phyloP scores from a whole-genome alignment of 768 basidiomycete genomes.

The Serendipita indica region DNA sequence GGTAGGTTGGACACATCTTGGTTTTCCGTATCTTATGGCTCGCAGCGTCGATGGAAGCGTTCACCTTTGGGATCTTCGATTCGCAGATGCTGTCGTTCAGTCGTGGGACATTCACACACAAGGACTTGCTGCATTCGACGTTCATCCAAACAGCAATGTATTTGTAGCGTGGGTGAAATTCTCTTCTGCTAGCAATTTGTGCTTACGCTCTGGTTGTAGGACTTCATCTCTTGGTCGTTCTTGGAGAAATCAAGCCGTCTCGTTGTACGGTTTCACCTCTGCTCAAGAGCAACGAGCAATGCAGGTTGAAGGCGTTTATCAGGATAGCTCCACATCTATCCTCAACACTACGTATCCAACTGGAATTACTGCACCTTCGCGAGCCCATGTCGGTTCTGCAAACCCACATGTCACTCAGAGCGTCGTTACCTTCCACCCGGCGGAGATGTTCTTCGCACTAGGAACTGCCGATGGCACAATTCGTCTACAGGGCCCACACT shows the following conservation, averaged over 20 bases:
- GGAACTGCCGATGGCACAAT: constrained; percentile 54
- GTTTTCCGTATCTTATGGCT: neutral
- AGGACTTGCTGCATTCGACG: constrained; percentile 74
- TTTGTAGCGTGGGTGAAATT: constrained; percentile 64
- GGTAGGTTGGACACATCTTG: constrained; percentile 33
- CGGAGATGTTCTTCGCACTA: constrained; percentile 68
- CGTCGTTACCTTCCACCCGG: constrained; percentile 66
- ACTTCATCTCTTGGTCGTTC: constrained; percentile 45
- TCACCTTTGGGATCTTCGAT: constrained; percentile 80
- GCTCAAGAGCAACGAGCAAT: constrained; percentile 35
- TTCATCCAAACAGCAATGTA: constrained; percentile 68
- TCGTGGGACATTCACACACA: constrained; percentile 50
- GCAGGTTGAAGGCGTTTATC: constrained; percentile 14
- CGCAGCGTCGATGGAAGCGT: constrained; percentile 76
- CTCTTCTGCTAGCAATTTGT: neutral
- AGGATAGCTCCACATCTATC: constrained; percentile 6
- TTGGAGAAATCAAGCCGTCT: constrained; percentile 21
- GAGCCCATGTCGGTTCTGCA: neutral
- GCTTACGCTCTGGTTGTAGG: constrained; percentile 37
- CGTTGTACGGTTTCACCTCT: constrained; percentile 32
- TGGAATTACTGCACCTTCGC: neutral
- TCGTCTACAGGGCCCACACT: constrained; percentile 12
- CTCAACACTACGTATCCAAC: neutral
- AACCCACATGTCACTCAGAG: constrained; percentile 40
- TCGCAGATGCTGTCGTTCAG: constrained; percentile 39